Percentiles rank a stretch among this genome's conserved stretches.
phyloP scores from a whole-genome alignment of 768 basidiomycete genomes.

The Suillus spraguei region DNA sequence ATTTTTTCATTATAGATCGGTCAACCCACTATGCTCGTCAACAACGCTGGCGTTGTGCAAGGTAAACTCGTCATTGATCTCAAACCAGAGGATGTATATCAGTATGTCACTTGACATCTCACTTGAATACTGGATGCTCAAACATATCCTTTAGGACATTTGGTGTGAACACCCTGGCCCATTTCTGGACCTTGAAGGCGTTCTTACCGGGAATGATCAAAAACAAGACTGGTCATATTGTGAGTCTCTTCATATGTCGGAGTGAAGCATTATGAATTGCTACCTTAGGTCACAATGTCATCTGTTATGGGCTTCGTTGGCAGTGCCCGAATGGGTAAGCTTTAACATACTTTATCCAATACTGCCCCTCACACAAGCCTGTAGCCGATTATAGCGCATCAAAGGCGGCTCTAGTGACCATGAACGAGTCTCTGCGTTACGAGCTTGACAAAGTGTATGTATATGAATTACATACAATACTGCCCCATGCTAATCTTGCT shows the following conservation, averaged over 20 bases:
- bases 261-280: slow-evolving; percentile 17
- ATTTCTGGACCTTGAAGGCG: slow-evolving; percentile 91
- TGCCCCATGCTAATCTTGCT: slow-evolving; percentile 13
- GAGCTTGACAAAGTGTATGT: slow-evolving; percentile 80
- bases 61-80: slow-evolving; percentile 87
- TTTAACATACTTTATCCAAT: slow-evolving; percentile 3
- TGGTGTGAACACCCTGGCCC: slow-evolving; percentile 82
- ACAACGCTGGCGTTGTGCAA: slow-evolving; percentile 94
- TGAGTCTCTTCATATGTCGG: slow-evolving; percentile 37
- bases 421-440: slow-evolving; percentile 85
- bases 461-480: not conserved
- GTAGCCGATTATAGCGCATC: slow-evolving; percentile 89
- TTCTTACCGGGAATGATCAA: slow-evolving; percentile 90
- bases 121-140: not conserved
- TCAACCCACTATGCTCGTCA: slow-evolving; percentile 86
- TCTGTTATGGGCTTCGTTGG: slow-evolving; percentile 76
- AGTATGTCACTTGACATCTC: slow-evolving; percentile 46
- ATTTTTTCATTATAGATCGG: slow-evolving; percentile 58
- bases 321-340: slow-evolving; percentile 75
- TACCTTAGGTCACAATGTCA: slow-evolving; percentile 68
- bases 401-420: slow-evolving; percentile 82
- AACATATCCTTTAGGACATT: slow-evolving; percentile 65
- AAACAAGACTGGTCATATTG: slow-evolving; percentile 81
- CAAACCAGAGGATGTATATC: slow-evolving; percentile 70
- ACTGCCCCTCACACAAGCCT: slow-evolving; percentile 9